A percentile compares a stretch with the other conserved stretches of the same genome.
Evolutionary conservation across 2,329 filamentous ascomycete genomes (phyloP).

Genomic region (Graphium sp.): DNA sequence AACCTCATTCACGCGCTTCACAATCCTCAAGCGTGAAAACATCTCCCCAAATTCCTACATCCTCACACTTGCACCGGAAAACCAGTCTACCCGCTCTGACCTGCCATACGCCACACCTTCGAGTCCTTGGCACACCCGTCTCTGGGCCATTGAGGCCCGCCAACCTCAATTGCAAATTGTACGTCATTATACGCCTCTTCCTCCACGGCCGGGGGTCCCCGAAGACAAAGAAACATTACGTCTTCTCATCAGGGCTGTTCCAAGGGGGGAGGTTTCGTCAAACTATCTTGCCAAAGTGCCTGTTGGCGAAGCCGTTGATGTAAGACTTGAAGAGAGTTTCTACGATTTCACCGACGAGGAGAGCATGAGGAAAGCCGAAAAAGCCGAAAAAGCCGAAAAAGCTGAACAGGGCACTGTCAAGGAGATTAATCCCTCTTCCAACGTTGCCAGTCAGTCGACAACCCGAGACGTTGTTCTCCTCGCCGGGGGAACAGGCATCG

Average conservation of each 20-base stretch:
- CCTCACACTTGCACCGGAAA: conserved; percentile 39
- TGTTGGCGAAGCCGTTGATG: conserved; percentile 47
- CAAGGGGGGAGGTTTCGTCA: conserved; percentile 73
- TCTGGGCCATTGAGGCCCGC: conserved; percentile 87
- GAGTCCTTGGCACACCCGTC: conserved; percentile 27
- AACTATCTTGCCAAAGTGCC: conserved; percentile 55
- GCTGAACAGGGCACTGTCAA: no score
- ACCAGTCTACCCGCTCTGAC: conserved; percentile 11
- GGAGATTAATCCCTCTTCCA: no score
- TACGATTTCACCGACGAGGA: conserved; percentile 1
- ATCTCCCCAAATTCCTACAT: conserved; percentile 54
- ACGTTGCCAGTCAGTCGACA: no score
- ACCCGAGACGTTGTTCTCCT: conserved; percentile 65
- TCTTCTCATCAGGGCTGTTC: conserved; percentile 64
- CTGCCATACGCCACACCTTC: conserved; percentile 6
- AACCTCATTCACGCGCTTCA: conserved; percentile 47
- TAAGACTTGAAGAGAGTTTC: conserved; percentile 26
- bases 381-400: no score
- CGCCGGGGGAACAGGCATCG: conserved; percentile 84
- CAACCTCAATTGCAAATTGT: conserved; percentile 90
- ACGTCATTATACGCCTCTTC: conserved; percentile 79
- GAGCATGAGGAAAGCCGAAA: conserved; percentile 9
- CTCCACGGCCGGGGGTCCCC: conserved; percentile 21
- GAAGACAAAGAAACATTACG: conserved; percentile 31
- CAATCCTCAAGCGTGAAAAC: conserved; percentile 39